Evolutionary conservation across 2,329 filamentous ascomycete species (phyloP).

Genomic region (Exutisphaerella laricina): DNA sequence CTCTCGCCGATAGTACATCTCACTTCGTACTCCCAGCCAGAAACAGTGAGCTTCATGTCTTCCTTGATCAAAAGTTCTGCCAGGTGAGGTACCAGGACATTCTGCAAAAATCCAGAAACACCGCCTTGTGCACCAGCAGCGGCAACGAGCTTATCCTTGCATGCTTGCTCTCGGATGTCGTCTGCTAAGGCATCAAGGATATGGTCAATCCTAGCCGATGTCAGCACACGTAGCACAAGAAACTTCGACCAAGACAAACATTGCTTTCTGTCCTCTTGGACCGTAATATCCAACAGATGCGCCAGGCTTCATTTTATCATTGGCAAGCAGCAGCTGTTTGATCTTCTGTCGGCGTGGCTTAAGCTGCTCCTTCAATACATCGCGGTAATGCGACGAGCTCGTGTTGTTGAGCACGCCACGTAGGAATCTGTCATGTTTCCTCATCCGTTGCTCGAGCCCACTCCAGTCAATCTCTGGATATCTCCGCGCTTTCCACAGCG

Average conservation of each 20-base stretch:
- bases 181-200: constrained; percentile 28
- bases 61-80: constrained; percentile 32
- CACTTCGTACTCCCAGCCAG: constrained; percentile 19
- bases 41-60: constrained; percentile 27
- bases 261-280: constrained; percentile 31
- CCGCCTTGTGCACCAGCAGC: constrained; percentile 31
- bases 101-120: constrained; percentile 33
- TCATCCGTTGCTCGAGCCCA: constrained; percentile 23
- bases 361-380: constrained; percentile 21
- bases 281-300: constrained; percentile 34
- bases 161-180: constrained; percentile 27
- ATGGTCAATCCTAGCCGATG: constrained; percentile 27
- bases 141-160: constrained; percentile 29
- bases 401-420: constrained; percentile 24
- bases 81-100: constrained; percentile 36
- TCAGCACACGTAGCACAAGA: background rate
- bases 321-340: constrained; percentile 12
- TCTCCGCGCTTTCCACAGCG: constrained; percentile 25
- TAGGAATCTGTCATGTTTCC: constrained; percentile 23
- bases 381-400: constrained; percentile 23
- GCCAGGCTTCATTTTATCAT: constrained; percentile 9
- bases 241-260: constrained; percentile 30
- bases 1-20: constrained; percentile 29
- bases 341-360: constrained; percentile 22
- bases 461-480: constrained; percentile 35